These are phyloP conservation scores for Magnolia officinalis DNA, from an alignment of 164 flowering plant species.

Conservation along the genomic window DNA sequence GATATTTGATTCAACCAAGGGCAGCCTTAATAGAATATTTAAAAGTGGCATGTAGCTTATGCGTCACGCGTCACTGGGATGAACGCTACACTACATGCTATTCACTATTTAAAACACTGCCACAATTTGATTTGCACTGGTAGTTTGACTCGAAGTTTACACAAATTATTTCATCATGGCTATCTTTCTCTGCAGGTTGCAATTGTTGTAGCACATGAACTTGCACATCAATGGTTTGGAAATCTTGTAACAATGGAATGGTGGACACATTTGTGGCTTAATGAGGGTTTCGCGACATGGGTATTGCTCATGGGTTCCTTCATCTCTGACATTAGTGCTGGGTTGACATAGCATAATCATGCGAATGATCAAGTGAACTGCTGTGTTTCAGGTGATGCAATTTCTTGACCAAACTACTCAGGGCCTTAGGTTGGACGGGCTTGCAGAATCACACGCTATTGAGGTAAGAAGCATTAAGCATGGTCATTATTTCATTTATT, in stretches of 20 bases:
- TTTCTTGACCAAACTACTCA: constrained; percentile 78
- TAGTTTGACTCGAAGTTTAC: too few relatives aligned
- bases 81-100: too few relatives aligned
- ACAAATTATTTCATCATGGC: neutral
- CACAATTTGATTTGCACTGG: too few relatives aligned
- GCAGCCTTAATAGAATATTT: too few relatives aligned
- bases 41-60: too few relatives aligned
- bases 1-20: too few relatives aligned
- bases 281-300: constrained; percentile 99
- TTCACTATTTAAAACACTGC: too few relatives aligned
- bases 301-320: constrained; percentile 31
- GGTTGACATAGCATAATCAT: neutral
- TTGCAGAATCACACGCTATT: constrained; percentile 92
- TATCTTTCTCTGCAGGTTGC: constrained; percentile 52
- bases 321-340: neutral
- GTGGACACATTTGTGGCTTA: constrained; percentile 99
- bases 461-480: constrained; percentile 45
- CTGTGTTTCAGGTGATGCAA: constrained; percentile 60
- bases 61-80: too few relatives aligned
- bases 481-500: too few relatives aligned
- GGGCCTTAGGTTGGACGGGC: constrained; percentile 91
- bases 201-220: constrained; percentile 90
- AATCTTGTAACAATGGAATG: constrained; percentile 99
- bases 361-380: neutral
- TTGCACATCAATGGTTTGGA: constrained; percentile 99